A percentile compares a stretch with the other conserved stretches of the same genome.
These are phyloP conservation scores for Miamiensis avidus DNA, from an alignment of 169 alveolate genomes.

Conservation along the genomic window DNA sequence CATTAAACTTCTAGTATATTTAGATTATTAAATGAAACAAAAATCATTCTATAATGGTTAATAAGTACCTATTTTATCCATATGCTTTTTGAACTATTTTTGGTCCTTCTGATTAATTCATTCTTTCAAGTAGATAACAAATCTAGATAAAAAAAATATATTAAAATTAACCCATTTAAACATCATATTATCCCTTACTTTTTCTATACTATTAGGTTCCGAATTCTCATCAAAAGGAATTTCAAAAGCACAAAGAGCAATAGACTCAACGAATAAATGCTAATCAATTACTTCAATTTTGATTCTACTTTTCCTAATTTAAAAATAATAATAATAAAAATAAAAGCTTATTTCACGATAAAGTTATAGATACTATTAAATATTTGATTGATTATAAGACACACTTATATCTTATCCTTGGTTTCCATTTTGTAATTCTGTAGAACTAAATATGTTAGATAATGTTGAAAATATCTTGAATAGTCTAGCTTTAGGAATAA, in stretches of 20 bases:
- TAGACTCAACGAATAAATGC: constrained; percentile 61
- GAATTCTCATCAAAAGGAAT: constrained; percentile 42
- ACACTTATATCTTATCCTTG: no score
- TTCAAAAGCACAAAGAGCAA: constrained; percentile 61
- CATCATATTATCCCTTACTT: neutral
- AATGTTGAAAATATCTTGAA: constrained; percentile 44
- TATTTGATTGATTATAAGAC: neutral
- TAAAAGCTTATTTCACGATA: neutral
- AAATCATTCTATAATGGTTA: neutral
- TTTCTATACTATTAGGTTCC: constrained; percentile 23
- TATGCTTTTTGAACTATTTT: constrained; percentile 29
- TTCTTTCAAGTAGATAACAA: constrained; percentile 53
- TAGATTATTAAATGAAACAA: no score
- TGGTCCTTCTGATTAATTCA: constrained; percentile 60
- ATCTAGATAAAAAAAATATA: constrained; percentile 18
- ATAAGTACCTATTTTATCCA: constrained; percentile 48
- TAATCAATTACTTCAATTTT: constrained; percentile 52
- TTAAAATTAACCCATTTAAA: neutral
- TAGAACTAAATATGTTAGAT: constrained; percentile 19
- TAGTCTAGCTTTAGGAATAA: constrained; percentile 46
- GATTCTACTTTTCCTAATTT: neutral
- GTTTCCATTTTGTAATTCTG: neutral
- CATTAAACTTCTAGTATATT: no score
- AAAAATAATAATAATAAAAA: neutral
- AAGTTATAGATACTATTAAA: neutral